Evolutionary conservation across 768 basidiomycete species (phyloP).

Genomic region (Boletus reticuloceps): DNA sequence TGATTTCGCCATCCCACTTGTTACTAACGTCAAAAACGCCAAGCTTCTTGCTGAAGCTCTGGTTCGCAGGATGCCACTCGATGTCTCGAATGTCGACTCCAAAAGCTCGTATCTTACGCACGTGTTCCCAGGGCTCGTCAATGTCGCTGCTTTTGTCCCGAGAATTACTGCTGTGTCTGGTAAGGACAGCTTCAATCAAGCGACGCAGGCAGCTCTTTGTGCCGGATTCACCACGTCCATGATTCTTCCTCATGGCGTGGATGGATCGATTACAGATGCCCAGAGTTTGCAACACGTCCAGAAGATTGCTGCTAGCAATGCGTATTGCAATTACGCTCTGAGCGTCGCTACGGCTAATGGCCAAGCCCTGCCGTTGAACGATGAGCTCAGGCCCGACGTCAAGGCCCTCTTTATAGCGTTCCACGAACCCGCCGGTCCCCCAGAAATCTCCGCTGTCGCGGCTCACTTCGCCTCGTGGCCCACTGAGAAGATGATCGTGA

Average conservation of each 20-base stretch:
- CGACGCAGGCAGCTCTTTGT: conserved; percentile 79
- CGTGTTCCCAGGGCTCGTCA: conserved; percentile 89
- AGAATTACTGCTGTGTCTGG: conserved; percentile 49
- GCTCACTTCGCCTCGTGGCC: conserved; percentile 92
- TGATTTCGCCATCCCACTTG: conserved; percentile 94
- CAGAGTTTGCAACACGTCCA: conserved; percentile 67
- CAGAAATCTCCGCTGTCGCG: conserved; percentile 73
- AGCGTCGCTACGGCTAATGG: conserved; percentile 69
- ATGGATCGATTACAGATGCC: conserved; percentile 63
- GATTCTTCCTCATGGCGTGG: conserved; percentile 68
- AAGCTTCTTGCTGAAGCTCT: conserved; percentile 94
- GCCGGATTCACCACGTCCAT: conserved; percentile 89
- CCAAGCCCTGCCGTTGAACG: conserved; percentile 63
- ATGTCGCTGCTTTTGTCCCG: conserved; percentile 85
- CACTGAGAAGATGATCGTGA: conserved; percentile 86
- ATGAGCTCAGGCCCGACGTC: conserved; percentile 75
- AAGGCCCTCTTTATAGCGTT: conserved; percentile 88
- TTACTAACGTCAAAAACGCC: conserved; percentile 98
- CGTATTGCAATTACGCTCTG: conserved; percentile 88
- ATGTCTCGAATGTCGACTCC: conserved; percentile 87
- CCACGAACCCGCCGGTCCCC: conserved; percentile 43
- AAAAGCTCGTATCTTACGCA: conserved; percentile 92
- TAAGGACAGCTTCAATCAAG: conserved; percentile 55
- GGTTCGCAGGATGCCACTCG: conserved; percentile 83
- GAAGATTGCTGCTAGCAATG: conserved; percentile 54